Conservation (phyloP, 352 stramenopile genomes). For the Pythium volutum region DNA sequence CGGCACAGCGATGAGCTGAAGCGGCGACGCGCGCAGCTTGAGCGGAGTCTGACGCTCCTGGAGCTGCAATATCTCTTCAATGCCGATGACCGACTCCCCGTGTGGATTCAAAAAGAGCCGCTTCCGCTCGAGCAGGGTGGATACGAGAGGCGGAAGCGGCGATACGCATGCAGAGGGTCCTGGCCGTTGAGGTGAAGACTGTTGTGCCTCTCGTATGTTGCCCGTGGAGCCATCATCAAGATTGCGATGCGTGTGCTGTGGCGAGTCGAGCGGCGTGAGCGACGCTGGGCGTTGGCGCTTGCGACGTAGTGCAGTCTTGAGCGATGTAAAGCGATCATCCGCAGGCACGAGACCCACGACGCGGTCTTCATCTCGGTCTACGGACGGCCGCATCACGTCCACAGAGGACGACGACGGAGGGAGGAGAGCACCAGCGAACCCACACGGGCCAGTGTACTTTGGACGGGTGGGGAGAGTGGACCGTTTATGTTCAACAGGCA, state of each 20-base stretch:
- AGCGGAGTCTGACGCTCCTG: conserved; percentile 30
- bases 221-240: neutral
- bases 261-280: conserved; percentile 5
- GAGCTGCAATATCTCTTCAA: conserved; percentile 56
- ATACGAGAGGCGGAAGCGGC: conserved; percentile 34
- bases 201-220: neutral
- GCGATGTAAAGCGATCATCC: conserved; percentile 2
- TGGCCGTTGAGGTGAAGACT: neutral
- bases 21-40: conserved; percentile 25
- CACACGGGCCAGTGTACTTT: neutral
- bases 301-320: conserved; percentile 16
- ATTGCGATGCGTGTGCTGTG: neutral
- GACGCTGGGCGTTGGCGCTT: conserved; percentile 16
- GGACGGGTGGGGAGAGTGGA: too few species aligned
- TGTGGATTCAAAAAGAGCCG: conserved; percentile 34
- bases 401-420: too few species aligned
- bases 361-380: conserved; percentile 30
- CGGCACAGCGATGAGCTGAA: conserved; percentile 44
- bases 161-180: neutral
- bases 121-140: conserved; percentile 40
- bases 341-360: neutral
- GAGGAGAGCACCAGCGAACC: neutral
- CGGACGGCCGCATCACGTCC: neutral
- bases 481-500: neutral
- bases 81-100: conserved; percentile 21